Evolutionary conservation across 495 filamentous ascomycete species (phyloP).

Genomic region (Neurospora intermedia): DNA sequence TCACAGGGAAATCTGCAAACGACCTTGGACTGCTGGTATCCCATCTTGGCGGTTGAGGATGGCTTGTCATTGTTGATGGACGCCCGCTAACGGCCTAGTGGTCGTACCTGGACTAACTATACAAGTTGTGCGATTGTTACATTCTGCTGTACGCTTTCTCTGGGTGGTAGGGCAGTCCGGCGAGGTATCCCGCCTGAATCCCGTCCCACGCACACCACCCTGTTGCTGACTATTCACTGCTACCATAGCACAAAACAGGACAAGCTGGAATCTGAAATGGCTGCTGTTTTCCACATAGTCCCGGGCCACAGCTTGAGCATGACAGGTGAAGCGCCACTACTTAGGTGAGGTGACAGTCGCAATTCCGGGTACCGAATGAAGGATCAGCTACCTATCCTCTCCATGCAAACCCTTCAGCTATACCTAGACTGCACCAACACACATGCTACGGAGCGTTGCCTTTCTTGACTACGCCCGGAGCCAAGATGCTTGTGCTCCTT

Average conservation of each 20-base stretch:
- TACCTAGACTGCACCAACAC: background rate
- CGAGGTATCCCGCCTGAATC: background rate
- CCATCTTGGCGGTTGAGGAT: background rate
- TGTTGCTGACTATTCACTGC: background rate
- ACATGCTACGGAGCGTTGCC: background rate
- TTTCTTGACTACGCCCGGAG: background rate
- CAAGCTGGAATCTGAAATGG: background rate
- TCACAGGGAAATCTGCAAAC: background rate
- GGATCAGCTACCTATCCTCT: background rate
- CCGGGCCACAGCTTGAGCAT: background rate
- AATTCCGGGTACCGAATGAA: constrained; percentile 5
- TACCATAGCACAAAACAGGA: background rate
- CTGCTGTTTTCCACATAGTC: background rate
- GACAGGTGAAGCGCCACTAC: constrained; percentile 2
- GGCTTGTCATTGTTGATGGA: background rate
- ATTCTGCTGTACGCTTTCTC: background rate
- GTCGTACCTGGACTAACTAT: background rate
- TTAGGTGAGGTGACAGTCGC: background rate
- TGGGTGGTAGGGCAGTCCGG: background rate
- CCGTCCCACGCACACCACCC: background rate
- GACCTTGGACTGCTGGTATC: background rate
- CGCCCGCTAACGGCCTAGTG: background rate
- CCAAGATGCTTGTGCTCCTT: background rate
- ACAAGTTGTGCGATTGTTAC: background rate
- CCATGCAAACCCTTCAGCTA: background rate